Evolutionary conservation across 805 yeast genomes (phyloP).

Genomic region (Saturnispora serradocipensis): DNA sequence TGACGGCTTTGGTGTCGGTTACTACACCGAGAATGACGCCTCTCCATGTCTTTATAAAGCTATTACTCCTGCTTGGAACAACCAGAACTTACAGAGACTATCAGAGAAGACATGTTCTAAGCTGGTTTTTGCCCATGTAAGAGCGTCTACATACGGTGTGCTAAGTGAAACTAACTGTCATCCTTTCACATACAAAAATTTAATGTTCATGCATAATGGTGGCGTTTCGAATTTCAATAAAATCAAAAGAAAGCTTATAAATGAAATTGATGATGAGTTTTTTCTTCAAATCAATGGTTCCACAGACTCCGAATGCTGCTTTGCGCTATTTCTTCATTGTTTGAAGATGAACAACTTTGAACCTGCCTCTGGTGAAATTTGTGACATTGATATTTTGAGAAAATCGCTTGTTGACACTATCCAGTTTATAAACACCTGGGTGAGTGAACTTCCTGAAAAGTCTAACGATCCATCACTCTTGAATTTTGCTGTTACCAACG

Average conservation of each 20-base stretch:
- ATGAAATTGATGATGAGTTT: constrained; percentile 70
- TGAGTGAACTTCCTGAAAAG: constrained; percentile 40
- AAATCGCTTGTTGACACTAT: constrained; percentile 67
- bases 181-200: constrained; percentile 79
- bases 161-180: constrained; percentile 94
- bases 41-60: constrained; percentile 91
- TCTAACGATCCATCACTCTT: constrained; percentile 67
- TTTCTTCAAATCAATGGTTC: constrained; percentile 81
- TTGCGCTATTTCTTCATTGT: constrained; percentile 78
- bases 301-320: constrained; percentile 93
- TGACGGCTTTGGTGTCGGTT: constrained; percentile 97
- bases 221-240: constrained; percentile 64
- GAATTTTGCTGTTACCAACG: constrained; percentile 94
- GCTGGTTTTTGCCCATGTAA: constrained; percentile 86
- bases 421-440: constrained; percentile 70
- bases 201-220: constrained; percentile 98
- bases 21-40: constrained; percentile 41
- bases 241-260: constrained; percentile 65
- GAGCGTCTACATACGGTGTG: constrained; percentile 95
- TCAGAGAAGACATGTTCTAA: constrained; percentile 81
- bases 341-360: constrained; percentile 68
- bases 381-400: constrained; percentile 46
- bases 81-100: constrained; percentile 74
- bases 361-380: constrained; percentile 32
- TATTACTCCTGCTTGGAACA: constrained; percentile 98